Percentiles rank a stretch among this genome's conserved stretches.
Conservation (phyloP, 345 rosid species). For the Corymbia maculata region DNA sequence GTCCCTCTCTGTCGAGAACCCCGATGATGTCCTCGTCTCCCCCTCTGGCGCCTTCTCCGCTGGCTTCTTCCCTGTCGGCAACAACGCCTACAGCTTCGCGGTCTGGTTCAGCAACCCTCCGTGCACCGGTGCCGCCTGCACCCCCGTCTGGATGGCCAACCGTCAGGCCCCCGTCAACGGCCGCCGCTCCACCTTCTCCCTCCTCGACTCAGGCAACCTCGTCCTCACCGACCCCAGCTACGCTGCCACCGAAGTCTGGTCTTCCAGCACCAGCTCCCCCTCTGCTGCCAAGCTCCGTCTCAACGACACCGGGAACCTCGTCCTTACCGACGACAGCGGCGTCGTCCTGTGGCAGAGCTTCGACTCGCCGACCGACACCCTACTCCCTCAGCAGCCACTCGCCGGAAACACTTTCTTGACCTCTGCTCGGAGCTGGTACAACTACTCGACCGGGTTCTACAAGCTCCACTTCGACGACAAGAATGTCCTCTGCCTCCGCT, state of each 20-base stretch:
- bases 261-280: background rate
- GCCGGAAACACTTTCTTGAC: slow-evolving; percentile 2
- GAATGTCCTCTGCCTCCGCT: slow-evolving; percentile 9
- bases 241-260: background rate
- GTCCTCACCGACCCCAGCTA: slow-evolving; percentile 5
- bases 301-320: slow-evolving; percentile 12
- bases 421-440: slow-evolving; percentile 13
- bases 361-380: slow-evolving; percentile 22
- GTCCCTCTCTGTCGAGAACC: slow-evolving; percentile 8
- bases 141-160: slow-evolving; percentile 37
- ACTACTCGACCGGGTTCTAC: slow-evolving; percentile 15
- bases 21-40: slow-evolving; percentile 4
- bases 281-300: background rate
- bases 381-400: slow-evolving; percentile 20
- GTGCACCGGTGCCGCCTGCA: background rate
- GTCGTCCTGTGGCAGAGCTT: slow-evolving; percentile 19
- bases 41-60: slow-evolving; percentile 6
- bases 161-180: slow-evolving; percentile 27
- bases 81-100: slow-evolving; percentile 13
- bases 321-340: background rate
- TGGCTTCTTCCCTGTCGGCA: slow-evolving; percentile 14
- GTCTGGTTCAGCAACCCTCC: slow-evolving; percentile 13
- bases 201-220: background rate
- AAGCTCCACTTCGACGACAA: slow-evolving; percentile 7
- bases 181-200: slow-evolving; percentile 13